Percentiles rank a stretch among this genome's conserved stretches.
These are phyloP conservation scores for Cenococcum geophilum DNA, from an alignment of 495 filamentous ascomycete species.

Conservation along the genomic window DNA sequence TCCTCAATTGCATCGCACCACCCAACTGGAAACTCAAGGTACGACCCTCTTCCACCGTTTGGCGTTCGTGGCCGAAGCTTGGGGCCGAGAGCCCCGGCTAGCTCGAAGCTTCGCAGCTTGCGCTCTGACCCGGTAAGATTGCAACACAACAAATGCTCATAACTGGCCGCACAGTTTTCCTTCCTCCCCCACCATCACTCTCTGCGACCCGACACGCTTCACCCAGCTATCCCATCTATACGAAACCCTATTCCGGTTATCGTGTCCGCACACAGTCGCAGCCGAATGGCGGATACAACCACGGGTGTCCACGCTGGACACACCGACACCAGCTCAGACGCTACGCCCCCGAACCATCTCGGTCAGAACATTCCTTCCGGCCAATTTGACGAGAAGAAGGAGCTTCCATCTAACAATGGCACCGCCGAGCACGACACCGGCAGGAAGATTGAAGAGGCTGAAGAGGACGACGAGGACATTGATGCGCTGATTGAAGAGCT, in stretches of 20 bases:
- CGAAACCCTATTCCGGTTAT: background rate
- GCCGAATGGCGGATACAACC: conserved; percentile 4
- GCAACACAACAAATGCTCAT: background rate
- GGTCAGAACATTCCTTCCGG: conserved; percentile 27
- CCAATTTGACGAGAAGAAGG: conserved; percentile 35
- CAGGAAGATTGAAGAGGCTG: conserved; percentile 49
- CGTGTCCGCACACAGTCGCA: background rate
- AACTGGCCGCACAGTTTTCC: background rate
- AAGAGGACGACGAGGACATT: conserved; percentile 67
- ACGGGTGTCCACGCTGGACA: conserved; percentile 14
- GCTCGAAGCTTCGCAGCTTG: background rate
- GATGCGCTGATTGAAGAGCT: conserved; percentile 78
- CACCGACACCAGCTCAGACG: conserved; percentile 8
- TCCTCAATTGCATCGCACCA: conserved; percentile 11
- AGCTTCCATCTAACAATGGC: conserved; percentile 13
- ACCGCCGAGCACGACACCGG: conserved; percentile 18
- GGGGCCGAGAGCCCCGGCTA: background rate
- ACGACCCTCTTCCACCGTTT: background rate
- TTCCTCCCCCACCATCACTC: background rate
- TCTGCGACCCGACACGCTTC: background rate
- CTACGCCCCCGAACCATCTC: conserved; percentile 26
- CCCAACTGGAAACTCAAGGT: conserved; percentile 1
- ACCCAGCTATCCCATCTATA: background rate
- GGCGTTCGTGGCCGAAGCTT: conserved; percentile 2
- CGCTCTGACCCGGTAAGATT: background rate